A percentile compares a stretch with the other conserved stretches of the same genome.
phyloP scores from a whole-genome alignment of 2,329 filamentous ascomycete genomes.

The Neurospora crassa region DNA sequence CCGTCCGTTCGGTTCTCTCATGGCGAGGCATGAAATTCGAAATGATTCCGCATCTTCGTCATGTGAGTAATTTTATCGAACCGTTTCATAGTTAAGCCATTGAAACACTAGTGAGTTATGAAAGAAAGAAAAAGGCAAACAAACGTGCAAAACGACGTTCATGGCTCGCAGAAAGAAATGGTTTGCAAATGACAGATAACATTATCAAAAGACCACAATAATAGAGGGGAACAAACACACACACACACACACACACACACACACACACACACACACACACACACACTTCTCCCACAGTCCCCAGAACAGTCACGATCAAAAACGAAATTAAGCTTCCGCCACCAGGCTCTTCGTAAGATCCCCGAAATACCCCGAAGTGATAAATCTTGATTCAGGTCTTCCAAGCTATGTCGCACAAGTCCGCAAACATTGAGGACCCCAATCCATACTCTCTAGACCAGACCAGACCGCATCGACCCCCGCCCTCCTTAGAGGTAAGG shows the following conservation, averaged over 20 bases:
- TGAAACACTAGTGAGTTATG: neutral
- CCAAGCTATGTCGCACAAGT: neutral
- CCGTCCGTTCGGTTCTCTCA: neutral
- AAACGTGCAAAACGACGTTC: neutral
- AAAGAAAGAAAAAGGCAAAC: neutral
- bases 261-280: neutral
- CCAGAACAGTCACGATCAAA: neutral
- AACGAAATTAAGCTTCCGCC: neutral
- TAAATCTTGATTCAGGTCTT: neutral
- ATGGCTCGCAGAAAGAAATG: no score
- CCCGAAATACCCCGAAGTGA: neutral
- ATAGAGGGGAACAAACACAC: neutral
- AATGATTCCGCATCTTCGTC: neutral
- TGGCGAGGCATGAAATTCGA: neutral
- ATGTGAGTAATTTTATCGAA: neutral
- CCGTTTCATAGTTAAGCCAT: neutral
- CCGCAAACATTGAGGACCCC: neutral
- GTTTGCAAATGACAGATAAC: no score
- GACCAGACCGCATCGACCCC: neutral
- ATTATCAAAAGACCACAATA: no score
- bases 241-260: neutral
- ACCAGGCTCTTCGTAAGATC: neutral
- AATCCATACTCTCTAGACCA: neutral
- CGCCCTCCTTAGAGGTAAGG: neutral
- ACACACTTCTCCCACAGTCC: neutral